phyloP scores from a whole-genome alignment of 176 grass and related monocot genomes.

The Chloris gayana region DNA sequence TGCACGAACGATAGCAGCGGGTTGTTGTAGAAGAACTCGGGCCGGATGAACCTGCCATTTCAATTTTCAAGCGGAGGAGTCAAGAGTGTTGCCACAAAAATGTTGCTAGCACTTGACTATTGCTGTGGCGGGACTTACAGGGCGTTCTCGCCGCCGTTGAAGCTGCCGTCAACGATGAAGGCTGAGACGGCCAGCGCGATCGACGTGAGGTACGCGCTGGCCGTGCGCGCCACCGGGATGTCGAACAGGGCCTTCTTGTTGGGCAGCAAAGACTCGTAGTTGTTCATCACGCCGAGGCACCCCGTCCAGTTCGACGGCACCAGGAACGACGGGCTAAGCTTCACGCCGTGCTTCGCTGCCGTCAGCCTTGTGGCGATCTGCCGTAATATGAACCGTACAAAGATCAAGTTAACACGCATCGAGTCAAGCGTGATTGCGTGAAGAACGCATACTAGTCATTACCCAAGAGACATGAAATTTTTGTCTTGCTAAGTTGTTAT shows the following conservation, averaged over 20 bases:
- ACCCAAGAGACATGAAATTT: neutral
- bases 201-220: constrained; percentile 88
- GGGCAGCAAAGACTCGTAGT: constrained; percentile 91
- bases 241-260: constrained; percentile 94
- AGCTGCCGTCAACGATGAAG: constrained; percentile 90
- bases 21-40: constrained; percentile 99
- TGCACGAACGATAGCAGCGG: constrained; percentile 95
- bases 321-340: constrained; percentile 91
- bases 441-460: too few relatives aligned
- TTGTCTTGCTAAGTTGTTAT: neutral
- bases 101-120: too few relatives aligned
- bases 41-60: constrained; percentile 71
- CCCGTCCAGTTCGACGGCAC: constrained; percentile 98
- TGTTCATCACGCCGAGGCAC: constrained; percentile 93
- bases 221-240: constrained; percentile 81
- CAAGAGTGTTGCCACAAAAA: constrained; percentile 1
- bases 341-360: constrained; percentile 77
- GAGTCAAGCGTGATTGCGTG: too few relatives aligned
- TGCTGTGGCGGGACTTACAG: constrained; percentile 66
- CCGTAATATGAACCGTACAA: neutral
- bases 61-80: neutral
- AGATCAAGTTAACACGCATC: neutral
- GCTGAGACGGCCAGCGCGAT: constrained; percentile 70
- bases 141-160: constrained; percentile 93
- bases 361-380: constrained; percentile 92